These are phyloP conservation scores for Telfairia occidentalis DNA, from an alignment of 331 rosid species.

Conservation along the genomic window DNA sequence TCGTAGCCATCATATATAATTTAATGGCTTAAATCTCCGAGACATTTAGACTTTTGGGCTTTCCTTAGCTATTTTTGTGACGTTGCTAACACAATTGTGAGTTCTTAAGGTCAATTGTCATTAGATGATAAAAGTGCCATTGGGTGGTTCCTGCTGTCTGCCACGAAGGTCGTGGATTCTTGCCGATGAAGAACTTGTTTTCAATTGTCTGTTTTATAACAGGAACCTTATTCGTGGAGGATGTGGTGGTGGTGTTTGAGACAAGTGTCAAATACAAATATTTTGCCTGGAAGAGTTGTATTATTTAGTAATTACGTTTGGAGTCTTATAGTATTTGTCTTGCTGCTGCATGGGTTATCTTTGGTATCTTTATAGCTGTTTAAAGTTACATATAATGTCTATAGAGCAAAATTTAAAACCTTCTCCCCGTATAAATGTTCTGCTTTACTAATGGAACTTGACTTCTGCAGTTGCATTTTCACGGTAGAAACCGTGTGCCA, in stretches of 20 bases:
- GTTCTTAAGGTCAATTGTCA: neutral
- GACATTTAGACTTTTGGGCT: neutral
- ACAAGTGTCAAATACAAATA: neutral
- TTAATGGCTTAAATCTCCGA: neutral
- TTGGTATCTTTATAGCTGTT: neutral
- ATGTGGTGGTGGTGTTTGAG: neutral
- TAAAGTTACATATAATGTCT: neutral
- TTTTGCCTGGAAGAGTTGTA: neutral
- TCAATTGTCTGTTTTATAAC: neutral
- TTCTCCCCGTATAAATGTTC: neutral
- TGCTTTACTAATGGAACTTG: neutral
- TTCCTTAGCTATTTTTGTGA: neutral
- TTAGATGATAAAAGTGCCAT: neutral
- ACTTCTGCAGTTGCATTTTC: neutral
- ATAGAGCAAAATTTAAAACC: neutral
- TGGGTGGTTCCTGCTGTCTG: neutral
- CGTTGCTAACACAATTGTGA: neutral
- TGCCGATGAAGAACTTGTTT: constrained; percentile 2
- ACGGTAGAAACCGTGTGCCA: neutral
- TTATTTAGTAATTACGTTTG: neutral
- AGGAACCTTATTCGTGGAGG: neutral
- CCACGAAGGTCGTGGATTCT: neutral
- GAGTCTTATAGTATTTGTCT: neutral
- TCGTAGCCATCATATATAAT: neutral
- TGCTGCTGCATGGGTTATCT: neutral